Base-by-base conservation (phyloP, 306 rosid species). In the Acacia melanoxylon region DNA sequence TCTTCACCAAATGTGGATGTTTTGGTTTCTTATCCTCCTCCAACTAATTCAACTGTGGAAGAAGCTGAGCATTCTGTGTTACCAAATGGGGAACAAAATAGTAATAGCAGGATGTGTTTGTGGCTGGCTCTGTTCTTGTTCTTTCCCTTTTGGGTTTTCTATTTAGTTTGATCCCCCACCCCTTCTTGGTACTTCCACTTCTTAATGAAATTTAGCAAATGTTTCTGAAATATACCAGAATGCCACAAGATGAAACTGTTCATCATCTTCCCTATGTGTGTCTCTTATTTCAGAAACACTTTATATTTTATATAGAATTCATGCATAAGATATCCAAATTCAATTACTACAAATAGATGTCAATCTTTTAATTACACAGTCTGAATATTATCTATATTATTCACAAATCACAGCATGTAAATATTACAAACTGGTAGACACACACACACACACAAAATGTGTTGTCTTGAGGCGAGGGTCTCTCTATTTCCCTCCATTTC, bases 111-210 rank as follows among this genome's bases (percentile, higher is more conserved):
- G 25, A 19, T 25, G 41, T 58, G 17, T 16, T 76, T 59, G 56
- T 76, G 69, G 16, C 69, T 59, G 10, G 58, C n/a, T 76, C 27
- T 76, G 44, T 61, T 76, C 42, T 62, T 76, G 58, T 61, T 76
- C 27, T 62, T 76, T 42, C 11, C 29, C 27, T 29, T 42, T 11
- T 25, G 71, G 49, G 19, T 75, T 75, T 75, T 74, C 46, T 31
- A 33, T 11, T n/a, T 17, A 51, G 5, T 49, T 51, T 37, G 24
- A 51, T 51, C 17, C 11, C 7, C 41, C 17, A 1, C 25, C 13
- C 8, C 3, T 35, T 61, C 67, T 12, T 11, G 15, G 1, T 20
- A n/a, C 63, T 58, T 58, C 65, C 65, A 8, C 10, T 52, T 51
- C 6, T 19, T 10, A 2, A 54, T 54, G 25, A 58, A 58, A 58